Percentiles rank a stretch among this genome's conserved stretches.
Conservation (phyloP, 176 grass and related monocot genomes). For the Musa troglodytarum region DNA sequence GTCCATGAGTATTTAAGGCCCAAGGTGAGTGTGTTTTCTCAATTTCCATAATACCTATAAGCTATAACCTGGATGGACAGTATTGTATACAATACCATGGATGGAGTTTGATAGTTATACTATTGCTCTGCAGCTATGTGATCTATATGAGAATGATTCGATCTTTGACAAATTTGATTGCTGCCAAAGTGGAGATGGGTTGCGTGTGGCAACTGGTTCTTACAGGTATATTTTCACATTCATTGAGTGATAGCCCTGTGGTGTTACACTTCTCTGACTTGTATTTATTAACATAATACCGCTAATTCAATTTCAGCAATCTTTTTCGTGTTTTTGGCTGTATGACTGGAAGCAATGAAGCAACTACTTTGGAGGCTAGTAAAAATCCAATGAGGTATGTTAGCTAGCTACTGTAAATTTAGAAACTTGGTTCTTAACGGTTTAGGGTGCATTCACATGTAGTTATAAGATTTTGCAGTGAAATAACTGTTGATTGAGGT, state of each 20-base stretch:
- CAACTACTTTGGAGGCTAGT: slow-evolving; percentile 83
- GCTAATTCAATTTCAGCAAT: slow-evolving; percentile 36
- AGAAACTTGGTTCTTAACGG: no score
- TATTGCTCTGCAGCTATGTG: slow-evolving; percentile 56
- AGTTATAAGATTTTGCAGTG: no score
- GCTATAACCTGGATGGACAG: background rate
- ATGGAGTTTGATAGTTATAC: slow-evolving; percentile 2
- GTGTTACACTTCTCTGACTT: no score
- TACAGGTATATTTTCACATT: slow-evolving; percentile 49
- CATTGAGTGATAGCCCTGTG: no score
- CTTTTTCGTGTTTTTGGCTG: slow-evolving; percentile 79
- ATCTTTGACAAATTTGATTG: slow-evolving; percentile 99
- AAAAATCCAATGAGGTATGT: slow-evolving; percentile 77
- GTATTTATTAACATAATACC: no score
- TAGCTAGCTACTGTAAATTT: no score
- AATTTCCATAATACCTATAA: background rate
- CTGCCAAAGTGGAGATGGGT: slow-evolving; percentile 88
- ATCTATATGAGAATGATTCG: slow-evolving; percentile 98
- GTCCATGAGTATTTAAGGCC: slow-evolving; percentile 3
- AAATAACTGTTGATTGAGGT: no score
- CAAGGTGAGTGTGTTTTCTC: slow-evolving; percentile 51
- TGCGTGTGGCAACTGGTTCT: slow-evolving; percentile 82
- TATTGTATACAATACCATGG: background rate
- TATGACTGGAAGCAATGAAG: slow-evolving; percentile 45
- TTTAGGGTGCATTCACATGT: no score